Evolutionary conservation across 345 rosid genomes (phyloP), one percentile per base, ranked within the genome.

Genomic region (Excoecaria agallocha): DNA sequence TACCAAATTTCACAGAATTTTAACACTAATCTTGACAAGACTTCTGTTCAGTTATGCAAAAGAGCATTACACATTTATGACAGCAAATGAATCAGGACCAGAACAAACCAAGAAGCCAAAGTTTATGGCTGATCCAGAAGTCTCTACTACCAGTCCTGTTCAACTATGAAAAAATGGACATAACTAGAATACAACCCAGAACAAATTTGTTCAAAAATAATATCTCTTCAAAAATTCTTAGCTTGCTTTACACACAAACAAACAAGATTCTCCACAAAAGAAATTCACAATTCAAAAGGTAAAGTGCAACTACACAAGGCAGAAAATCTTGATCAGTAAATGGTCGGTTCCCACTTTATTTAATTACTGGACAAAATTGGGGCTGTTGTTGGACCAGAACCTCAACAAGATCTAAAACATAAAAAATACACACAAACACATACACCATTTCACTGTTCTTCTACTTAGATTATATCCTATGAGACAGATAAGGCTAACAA

Each of bases 111-210:
- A 67, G 60, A 69, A 48, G 49, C 55, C 24, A 56, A 9, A 55
- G 38, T 52, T 16, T 3, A 70, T 30, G n/a, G 46, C 20, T 38
- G 30, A 30, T 30, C 30, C 30, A 30, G 30, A 30, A 17, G 12
- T 68, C 67, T 66, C 17, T 25, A n/a, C 17, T 25, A 3, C 58
- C 6, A 45, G 13, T 63, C 74, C 39, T 43, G 22, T 68, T 56
- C 54, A 66, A 39, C 48, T 70, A 68, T 45, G 54, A 66, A 48
- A 75, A 71, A 68, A 50, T 43, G 20, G 52, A 70, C 38, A 7
- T 5, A n/a, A 51, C 7, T n/a, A 54, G 16, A 12, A 35, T 19
- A 45, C 19, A 58, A 58, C 59, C 55, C 19, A 46, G 17, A 71
- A 22, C 49, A 71, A 45, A 4, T 13, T 57, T 22, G 24, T 45